These are phyloP conservation scores for Populus pruinosa DNA, from an alignment of 345 rosid genomes.

Conservation along the genomic window DNA sequence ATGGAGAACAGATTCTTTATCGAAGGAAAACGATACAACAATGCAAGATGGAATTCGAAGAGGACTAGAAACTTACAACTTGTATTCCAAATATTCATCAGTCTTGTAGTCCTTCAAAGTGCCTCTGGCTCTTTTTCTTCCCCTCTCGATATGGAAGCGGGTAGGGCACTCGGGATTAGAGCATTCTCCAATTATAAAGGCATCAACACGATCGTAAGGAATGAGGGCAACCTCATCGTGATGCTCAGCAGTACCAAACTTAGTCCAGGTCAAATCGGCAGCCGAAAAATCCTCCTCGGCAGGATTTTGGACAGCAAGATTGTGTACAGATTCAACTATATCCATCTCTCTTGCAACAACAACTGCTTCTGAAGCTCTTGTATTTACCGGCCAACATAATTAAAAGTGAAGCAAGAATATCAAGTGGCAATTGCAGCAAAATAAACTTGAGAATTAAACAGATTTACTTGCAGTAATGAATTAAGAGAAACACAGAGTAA, in stretches of 20 bases:
- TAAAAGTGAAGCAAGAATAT: too few relatives aligned
- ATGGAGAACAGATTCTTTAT: neutral
- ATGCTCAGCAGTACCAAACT: constrained; percentile 71
- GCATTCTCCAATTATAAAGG: constrained; percentile 87
- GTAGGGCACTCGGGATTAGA: constrained; percentile 72
- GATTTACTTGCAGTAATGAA: too few relatives aligned
- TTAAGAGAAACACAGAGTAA: too few relatives aligned
- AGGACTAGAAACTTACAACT: constrained; percentile 46
- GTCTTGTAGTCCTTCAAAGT: constrained; percentile 69
- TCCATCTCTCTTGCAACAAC: constrained; percentile 18
- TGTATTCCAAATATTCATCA: constrained; percentile 80
- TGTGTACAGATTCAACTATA: constrained; percentile 47
- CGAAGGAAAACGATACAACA: neutral
- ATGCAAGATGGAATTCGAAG: neutral
- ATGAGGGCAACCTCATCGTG: constrained; percentile 77
- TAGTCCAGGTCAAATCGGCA: constrained; percentile 70
- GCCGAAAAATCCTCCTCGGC: constrained; percentile 68
- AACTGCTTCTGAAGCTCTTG: too few relatives aligned
- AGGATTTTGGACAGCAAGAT: constrained; percentile 70
- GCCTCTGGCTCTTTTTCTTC: constrained; percentile 60
- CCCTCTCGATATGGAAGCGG: constrained; percentile 84
- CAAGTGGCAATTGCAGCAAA: too few relatives aligned
- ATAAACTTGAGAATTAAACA: too few relatives aligned
- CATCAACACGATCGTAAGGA: constrained; percentile 62
- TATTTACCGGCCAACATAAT: too few relatives aligned